Base-by-base conservation (phyloP, 2,329 filamentous ascomycete species). In the Fusarium sp. region DNA sequence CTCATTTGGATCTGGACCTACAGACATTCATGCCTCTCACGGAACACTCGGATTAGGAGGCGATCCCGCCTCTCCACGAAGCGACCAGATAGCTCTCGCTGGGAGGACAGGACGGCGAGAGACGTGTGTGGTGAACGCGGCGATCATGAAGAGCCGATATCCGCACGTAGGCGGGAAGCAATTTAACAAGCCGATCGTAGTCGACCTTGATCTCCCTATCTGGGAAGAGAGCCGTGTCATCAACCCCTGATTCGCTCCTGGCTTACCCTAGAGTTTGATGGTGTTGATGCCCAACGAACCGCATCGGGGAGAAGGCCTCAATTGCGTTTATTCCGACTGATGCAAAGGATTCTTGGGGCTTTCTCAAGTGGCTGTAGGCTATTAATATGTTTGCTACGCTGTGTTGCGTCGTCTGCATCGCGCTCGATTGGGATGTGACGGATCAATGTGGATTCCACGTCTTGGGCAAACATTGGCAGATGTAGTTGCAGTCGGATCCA, bases 141-240 rank as follows among this genome's bases (percentile, higher is more conserved):
- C 91, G 19, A 88, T 93, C 61, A 84, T 90, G 81, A 87, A 86
- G 39, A 87, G 82, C 22, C 88, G 84, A 59, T 88, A 86, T 76
- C 88, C 88, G 45, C 87, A 90, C 62, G 69, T 68, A 1, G 82
- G 80, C 2, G 86, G 86, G 13, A 91, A 88, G 73, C 81, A 76
- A 60, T 87, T 91, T 76, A 88, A 93, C 75, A 91, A 93, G 72
- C 89, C 92, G 19, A 89, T 96, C 65, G 88, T 96, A n/a, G 87
- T 96, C 11, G 91, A 96, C 72, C 71, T 96, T 28, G 87, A 93
- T 64, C 78, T 95, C 59, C 88, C 89, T 0, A 79, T 88, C 7
- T 76, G 73, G 72, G 59, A 72, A 24, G 58, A 51, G 35, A 24
- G 38, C 31, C 29, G 41, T 41, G 42, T 40, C 15, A 15, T 52